Conservation (phyloP, 1,284 basidiomycete genomes). For the Ustanciosporium gigantosporum region DNA sequence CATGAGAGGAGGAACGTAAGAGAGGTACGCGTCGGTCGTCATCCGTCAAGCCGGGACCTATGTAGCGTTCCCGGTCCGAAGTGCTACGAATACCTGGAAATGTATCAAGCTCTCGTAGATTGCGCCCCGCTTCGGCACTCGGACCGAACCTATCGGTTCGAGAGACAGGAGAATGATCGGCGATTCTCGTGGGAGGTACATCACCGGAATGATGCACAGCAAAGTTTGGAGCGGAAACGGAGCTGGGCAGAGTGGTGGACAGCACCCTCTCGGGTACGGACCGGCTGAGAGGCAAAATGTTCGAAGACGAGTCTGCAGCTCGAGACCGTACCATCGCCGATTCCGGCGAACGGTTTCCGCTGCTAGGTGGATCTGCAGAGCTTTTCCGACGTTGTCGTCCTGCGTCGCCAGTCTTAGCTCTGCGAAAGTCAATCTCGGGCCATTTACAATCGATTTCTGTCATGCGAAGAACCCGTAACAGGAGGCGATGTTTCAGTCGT, state of each 20-base stretch:
- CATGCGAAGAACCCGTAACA: not conserved
- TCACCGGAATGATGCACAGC: too few species aligned
- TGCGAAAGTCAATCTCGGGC: conserved; percentile 41
- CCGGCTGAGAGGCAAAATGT: not conserved
- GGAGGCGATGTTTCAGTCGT: too few species aligned
- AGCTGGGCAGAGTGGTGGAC: not conserved
- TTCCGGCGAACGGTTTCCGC: conserved; percentile 12
- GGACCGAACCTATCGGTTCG: too few species aligned
- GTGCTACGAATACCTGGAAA: too few species aligned
- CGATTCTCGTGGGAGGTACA: too few species aligned
- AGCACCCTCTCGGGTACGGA: not conserved
- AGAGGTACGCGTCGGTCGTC: not conserved
- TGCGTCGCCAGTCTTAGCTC: conserved; percentile 34
- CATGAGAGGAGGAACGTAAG: not conserved
- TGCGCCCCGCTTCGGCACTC: too few species aligned
- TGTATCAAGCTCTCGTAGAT: not conserved
- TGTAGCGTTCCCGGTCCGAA: too few species aligned
- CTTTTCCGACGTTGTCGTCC: conserved; percentile 17
- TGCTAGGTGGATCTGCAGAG: conserved; percentile 7
- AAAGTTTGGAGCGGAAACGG: too few species aligned
- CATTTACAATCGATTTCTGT: conserved; percentile 41
- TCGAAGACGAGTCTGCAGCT: not conserved
- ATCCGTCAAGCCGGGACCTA: not conserved
- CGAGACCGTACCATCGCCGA: not conserved
- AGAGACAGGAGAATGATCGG: too few species aligned